These are phyloP conservation scores for Phytophthora colocasiae DNA, from an alignment of 352 stramenopile species.

Conservation along the genomic window DNA sequence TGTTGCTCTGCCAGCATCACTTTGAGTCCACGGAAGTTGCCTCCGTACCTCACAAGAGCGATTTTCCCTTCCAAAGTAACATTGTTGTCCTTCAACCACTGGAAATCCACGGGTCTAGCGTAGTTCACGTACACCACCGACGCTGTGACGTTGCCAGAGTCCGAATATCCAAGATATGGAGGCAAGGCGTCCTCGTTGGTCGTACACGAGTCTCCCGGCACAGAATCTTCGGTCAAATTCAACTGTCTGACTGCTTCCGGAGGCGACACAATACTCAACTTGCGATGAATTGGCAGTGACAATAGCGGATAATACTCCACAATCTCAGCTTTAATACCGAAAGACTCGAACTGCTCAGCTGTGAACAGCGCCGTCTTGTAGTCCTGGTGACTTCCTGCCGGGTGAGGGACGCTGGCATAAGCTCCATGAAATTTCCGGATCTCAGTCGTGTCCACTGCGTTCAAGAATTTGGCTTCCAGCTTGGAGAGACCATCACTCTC, in stretches of 20 bases:
- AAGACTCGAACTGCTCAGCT: slow-evolving; percentile 56
- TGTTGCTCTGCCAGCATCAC: slow-evolving; percentile 86
- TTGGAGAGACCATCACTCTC: slow-evolving; percentile 34
- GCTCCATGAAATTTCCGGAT: slow-evolving; percentile 37
- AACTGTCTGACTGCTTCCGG: slow-evolving; percentile 32
- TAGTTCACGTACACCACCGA: slow-evolving; percentile 91
- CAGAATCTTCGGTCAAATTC: slow-evolving; percentile 63
- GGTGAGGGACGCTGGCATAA: slow-evolving; percentile 53
- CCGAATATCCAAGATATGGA: slow-evolving; percentile 87
- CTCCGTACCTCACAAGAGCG: slow-evolving; percentile 86
- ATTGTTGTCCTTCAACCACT: slow-evolving; percentile 69
- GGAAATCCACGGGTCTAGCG: slow-evolving; percentile 81
- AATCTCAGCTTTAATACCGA: slow-evolving; percentile 71
- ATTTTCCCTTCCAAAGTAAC: slow-evolving; percentile 84
- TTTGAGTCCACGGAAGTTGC: slow-evolving; percentile 79
- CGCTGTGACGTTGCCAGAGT: slow-evolving; percentile 74
- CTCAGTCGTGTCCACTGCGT: slow-evolving; percentile 30
- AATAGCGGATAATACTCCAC: slow-evolving; percentile 75
- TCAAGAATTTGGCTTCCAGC: slow-evolving; percentile 30
- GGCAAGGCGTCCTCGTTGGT: slow-evolving; percentile 62
- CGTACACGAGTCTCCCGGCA: slow-evolving; percentile 74
- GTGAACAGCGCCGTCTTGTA: slow-evolving; percentile 72
- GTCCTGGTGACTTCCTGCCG: slow-evolving; percentile 55
- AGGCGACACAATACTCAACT: slow-evolving; percentile 57
- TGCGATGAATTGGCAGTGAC: slow-evolving; percentile 62